Base-by-base conservation (phyloP, 83 land plant genomes). In the Picea abies region DNA sequence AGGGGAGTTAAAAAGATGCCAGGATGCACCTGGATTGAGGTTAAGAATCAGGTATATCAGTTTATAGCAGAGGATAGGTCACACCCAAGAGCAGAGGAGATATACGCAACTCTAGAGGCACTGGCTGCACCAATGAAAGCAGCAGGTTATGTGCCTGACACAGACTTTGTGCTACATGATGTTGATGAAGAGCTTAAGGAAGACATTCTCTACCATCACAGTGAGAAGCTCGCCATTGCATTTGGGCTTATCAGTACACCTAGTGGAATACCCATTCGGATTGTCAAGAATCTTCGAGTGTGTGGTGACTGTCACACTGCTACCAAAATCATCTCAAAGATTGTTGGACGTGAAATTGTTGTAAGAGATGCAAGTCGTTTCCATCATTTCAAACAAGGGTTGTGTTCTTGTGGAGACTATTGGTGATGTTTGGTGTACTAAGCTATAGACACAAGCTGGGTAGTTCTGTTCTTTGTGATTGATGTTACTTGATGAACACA, bases 1-100 rank as follows among this genome's bases (percentile, higher is more conserved):
- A 70, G 89, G 35, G 84, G 85, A 25, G 89, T 89, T 65, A 75
- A 49, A 19, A 89, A 91, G 84, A 85, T 84, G 37, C 91, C 91
- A 19, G 93, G 89, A 19, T 83, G 85, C 64, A 89, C 89, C 76
- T 91, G 89, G 89, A 80, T 91, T 76, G 89, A 91, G 73, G 35
- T 91, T 17, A 83, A 87, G 52, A 83, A 68, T 47, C 20, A 32
- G 23, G 79, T 87, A 60, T 88, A 91, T 82, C 88, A 82, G n/a
- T 91, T 91, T 89, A 87, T 89, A 77, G 87, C 76, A 32, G 84
- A 84, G 44, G 93, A 91, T 25, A 79, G 72, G 60, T 75, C 58
- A 78, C 91, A 89, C 77, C 89, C 89, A n/a, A 29, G 83, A 65
- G 88, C 81, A 19, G 83, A 79, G 72, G 82, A 83, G 4, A 82